A percentile compares a stretch with the other conserved stretches of the same genome.
These are phyloP conservation scores for Cladosporium sp. DNA, from an alignment of 2,329 filamentous ascomycete species.

Conservation along the genomic window DNA sequence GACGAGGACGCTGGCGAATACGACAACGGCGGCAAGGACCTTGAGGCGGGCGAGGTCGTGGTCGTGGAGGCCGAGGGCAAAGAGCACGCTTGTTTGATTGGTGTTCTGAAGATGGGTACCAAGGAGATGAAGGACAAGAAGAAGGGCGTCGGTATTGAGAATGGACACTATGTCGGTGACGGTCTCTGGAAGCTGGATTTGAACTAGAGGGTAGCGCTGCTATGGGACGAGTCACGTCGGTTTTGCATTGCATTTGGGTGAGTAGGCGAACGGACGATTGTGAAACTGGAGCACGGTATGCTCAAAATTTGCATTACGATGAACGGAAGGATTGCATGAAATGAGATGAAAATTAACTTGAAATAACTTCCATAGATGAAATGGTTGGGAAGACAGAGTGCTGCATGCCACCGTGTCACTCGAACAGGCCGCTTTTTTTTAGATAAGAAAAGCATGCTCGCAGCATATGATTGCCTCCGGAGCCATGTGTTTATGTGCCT, in stretches of 20 bases:
- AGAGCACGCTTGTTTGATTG: constrained; percentile 82
- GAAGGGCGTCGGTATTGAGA: constrained; percentile 90
- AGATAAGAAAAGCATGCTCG: too few species aligned
- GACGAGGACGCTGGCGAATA: constrained; percentile 37
- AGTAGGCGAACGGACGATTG: not conserved
- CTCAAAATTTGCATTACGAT: not conserved
- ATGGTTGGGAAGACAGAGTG: too few species aligned
- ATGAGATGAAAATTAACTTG: not conserved
- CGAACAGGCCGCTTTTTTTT: too few species aligned
- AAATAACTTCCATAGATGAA: too few species aligned
- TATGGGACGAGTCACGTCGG: not conserved
- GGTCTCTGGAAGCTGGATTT: constrained; percentile 76
- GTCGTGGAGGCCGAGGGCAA: constrained; percentile 92
- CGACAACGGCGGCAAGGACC: constrained; percentile 56
- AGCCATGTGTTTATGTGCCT: too few species aligned
- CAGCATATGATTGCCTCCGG: too few species aligned
- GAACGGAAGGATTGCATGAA: not conserved
- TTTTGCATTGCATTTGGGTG: not conserved
- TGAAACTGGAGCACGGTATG: not conserved
- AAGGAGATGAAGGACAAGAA: constrained; percentile 90
- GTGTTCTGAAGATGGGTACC: constrained; percentile 75
- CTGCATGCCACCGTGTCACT: too few species aligned
- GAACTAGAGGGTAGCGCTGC: constrained; percentile 34
- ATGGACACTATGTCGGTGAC: constrained; percentile 89
- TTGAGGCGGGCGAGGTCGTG: constrained; percentile 77